Conservation (phyloP, 208 protist species). For the Wallacemonas sp. region DNA sequence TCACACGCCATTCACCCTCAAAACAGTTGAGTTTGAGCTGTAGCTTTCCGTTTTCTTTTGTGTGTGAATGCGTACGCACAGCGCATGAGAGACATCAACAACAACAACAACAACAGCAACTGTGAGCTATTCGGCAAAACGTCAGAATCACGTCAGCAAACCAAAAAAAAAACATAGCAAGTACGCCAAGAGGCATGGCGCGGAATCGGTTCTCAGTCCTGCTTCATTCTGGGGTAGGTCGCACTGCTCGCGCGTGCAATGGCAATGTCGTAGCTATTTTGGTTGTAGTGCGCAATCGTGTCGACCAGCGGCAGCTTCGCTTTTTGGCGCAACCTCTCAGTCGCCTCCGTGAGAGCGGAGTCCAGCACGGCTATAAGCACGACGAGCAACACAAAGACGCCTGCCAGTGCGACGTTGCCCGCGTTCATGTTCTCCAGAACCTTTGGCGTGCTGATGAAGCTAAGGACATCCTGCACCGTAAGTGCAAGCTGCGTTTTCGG, state of each 20-base stretch:
- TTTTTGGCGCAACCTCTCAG: constrained; percentile 35
- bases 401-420: constrained; percentile 25
- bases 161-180: too few relatives aligned
- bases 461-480: background rate
- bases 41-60: too few relatives aligned
- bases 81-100: too few relatives aligned
- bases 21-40: too few relatives aligned
- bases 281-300: constrained; percentile 65
- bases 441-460: background rate
- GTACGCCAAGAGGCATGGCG: background rate
- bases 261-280: constrained; percentile 52
- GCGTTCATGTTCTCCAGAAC: constrained; percentile 19
- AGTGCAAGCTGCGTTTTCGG: background rate
- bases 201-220: background rate
- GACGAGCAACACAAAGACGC: constrained; percentile 32
- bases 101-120: too few relatives aligned
- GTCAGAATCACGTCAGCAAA: too few relatives aligned
- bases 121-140: too few relatives aligned
- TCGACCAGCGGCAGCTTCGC: constrained; percentile 48
- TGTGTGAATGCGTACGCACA: too few relatives aligned
- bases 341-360: constrained; percentile 31
- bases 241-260: constrained; percentile 16
- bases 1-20: too few relatives aligned
- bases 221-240: constrained; percentile 5
- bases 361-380: constrained; percentile 56